These are phyloP conservation scores for Dysphania ambrosioides DNA, from an alignment of 148 eudicot species.

Conservation along the genomic window DNA sequence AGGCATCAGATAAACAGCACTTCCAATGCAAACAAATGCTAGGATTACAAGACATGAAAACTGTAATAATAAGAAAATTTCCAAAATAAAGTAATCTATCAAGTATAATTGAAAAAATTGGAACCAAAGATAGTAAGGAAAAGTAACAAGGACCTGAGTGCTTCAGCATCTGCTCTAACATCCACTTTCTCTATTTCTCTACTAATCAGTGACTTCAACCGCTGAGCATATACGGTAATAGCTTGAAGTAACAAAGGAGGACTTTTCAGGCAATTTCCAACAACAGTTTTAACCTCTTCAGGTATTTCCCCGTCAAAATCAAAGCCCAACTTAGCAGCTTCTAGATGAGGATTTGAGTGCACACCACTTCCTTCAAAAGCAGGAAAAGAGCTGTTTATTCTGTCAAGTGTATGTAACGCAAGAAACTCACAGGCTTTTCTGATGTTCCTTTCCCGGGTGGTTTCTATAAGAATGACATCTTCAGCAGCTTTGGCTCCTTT, in stretches of 20 bases:
- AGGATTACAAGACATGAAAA: slow-evolving; percentile 1
- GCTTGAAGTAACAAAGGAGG: slow-evolving; percentile 91
- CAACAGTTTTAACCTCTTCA: slow-evolving; percentile 63
- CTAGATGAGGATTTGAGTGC: slow-evolving; percentile 71
- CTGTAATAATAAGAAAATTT: background rate
- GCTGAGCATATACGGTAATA: slow-evolving; percentile 70
- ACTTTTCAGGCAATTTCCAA: slow-evolving; percentile 67
- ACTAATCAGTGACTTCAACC: slow-evolving; percentile 56
- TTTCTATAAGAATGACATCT: slow-evolving; percentile 90
- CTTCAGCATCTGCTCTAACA: slow-evolving; percentile 97
- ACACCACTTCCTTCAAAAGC: slow-evolving; percentile 94
- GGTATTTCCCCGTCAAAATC: slow-evolving; percentile 76
- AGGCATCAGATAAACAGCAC: background rate
- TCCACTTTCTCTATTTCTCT: slow-evolving; percentile 93
- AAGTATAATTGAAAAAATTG: background rate
- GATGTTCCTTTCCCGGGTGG: slow-evolving; percentile 79
- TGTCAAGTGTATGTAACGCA: slow-evolving; percentile 65
- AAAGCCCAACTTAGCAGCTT: slow-evolving; percentile 76
- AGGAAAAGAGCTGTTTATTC: slow-evolving; percentile 74
- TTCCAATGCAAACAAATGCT: background rate
- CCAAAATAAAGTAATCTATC: background rate
- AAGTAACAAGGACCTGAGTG: slow-evolving; percentile 54
- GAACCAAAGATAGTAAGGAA: background rate
- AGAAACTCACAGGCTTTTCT: slow-evolving; percentile 85
- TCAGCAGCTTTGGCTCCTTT: slow-evolving; percentile 80